Percentiles rank a stretch among this genome's conserved stretches.
phyloP scores from a whole-genome alignment of 2,329 filamentous ascomycete genomes.

The Trichoderma hamatum region DNA sequence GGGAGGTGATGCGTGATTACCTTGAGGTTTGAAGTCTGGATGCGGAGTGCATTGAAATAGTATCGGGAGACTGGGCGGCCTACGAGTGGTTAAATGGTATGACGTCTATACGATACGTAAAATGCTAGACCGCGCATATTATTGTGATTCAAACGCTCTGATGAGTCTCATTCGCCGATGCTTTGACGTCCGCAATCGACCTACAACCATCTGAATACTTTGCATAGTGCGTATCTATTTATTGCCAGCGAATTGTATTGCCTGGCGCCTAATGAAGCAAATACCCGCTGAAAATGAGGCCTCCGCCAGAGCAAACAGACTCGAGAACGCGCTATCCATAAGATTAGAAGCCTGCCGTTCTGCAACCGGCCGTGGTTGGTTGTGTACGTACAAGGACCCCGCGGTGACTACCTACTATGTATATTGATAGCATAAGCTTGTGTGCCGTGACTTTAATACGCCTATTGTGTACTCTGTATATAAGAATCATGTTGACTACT shows the following conservation, averaged over 20 bases:
- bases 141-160: neutral
- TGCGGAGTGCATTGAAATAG: neutral
- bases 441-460: neutral
- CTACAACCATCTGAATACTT: neutral
- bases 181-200: neutral
- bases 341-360: neutral
- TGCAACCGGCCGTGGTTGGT: neutral
- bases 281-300: neutral
- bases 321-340: neutral
- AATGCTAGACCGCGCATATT: neutral
- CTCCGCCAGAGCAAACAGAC: neutral
- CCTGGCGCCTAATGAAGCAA: neutral
- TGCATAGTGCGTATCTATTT: neutral
- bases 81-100: neutral
- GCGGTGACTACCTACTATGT: too few relatives aligned
- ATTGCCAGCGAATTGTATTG: neutral
- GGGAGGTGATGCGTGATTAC: neutral
- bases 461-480: too few relatives aligned
- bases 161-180: neutral
- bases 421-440: neutral
- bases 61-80: neutral
- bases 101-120: neutral
- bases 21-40: neutral
- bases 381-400: neutral
- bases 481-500: too few relatives aligned